Evolutionary conservation across 192 early-diverging fungal species (phyloP), one percentile per base, ranked within the genome.

Genomic region (Glomus cerebriforme): DNA sequence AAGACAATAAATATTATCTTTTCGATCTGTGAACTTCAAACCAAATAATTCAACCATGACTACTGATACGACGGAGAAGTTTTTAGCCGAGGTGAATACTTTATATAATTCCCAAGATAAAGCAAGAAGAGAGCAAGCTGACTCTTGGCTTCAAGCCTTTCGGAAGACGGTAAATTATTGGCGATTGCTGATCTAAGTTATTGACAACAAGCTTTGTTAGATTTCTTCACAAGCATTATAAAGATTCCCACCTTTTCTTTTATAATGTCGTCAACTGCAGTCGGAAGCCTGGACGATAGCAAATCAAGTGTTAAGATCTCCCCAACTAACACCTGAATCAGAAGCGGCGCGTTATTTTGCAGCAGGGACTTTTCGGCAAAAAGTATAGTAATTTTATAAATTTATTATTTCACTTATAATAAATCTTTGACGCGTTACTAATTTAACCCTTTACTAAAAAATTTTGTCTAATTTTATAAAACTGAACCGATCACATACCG

Each of bases 361-460:
- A 1, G 96, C 96, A 17, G 95, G 97, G 82, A 98, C 94, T 24
- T 87, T 97, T 60, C 87, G 95, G 15, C 91, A 94, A 85, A 97
- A 97, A 87, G 92, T 92, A 81, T 49, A n/a, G 29, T 34, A 17
- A 37, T 19, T 9, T 31, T 27, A 37, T 27, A 31, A 1, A 29
- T 73, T 9, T 4, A 58, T 29, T 60, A 59, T 29, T 49, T 43
- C 17, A 2, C 5, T 29, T 43, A 54, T 10, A 69, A 22, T 43
- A 22, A 24, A 72, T 24, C 17, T 72, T 47, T 72, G 43, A 45
- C n/a, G 43, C 35, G 35, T 45, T 13, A 72, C 22, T 13, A 49
- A n/a, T 29, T 31, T 12, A 8, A 58, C n/a, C n/a, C n/a, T n/a
- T 26, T 72, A 54, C 10, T 72, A 26, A 24, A n/a, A n/a, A n/a